A percentile compares a stretch with the other conserved stretches of the same genome.
phyloP scores from a whole-genome alignment of 1,139 yeast genomes.

The Protomyces pachydermus region DNA sequence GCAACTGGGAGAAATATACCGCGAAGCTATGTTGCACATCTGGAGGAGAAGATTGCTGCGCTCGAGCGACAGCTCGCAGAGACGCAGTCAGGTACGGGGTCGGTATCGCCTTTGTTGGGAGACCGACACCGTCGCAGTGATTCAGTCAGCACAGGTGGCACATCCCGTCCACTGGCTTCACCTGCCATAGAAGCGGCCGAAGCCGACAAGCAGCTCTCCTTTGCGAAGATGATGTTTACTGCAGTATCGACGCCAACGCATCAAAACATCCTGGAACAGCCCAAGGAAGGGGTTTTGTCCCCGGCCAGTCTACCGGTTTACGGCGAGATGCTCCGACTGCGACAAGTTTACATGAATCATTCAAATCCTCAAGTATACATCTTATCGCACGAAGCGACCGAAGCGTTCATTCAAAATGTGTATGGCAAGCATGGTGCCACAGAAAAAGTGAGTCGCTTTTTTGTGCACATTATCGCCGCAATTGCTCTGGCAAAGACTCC shows the following conservation, averaged over 20 bases:
- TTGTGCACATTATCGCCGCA: conserved; percentile 71
- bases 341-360: conserved; percentile 68
- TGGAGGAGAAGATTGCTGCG: conserved; percentile 59
- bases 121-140: conserved; percentile 34
- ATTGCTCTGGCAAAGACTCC: conserved; percentile 73
- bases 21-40: conserved; percentile 62
- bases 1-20: conserved; percentile 85
- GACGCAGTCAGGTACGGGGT: conserved; percentile 8
- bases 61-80: conserved; percentile 51
- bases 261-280: conserved; percentile 35
- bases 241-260: conserved; percentile 34
- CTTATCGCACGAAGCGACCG: conserved; percentile 57
- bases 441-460: conserved; percentile 50
- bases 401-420: conserved; percentile 51
- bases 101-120: background rate
- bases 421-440: conserved; percentile 62
- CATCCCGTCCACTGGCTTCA: conserved; percentile 34
- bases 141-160: conserved; percentile 34
- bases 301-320: conserved; percentile 66
- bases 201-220: conserved; percentile 41
- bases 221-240: conserved; percentile 29
- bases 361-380: conserved; percentile 51
- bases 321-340: conserved; percentile 58
- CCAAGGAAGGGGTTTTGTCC: conserved; percentile 33
- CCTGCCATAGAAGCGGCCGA: conserved; percentile 52